Evolutionary conservation across 257 asterid species (phyloP).

Genomic region (Oldenlandia corymbosa): DNA sequence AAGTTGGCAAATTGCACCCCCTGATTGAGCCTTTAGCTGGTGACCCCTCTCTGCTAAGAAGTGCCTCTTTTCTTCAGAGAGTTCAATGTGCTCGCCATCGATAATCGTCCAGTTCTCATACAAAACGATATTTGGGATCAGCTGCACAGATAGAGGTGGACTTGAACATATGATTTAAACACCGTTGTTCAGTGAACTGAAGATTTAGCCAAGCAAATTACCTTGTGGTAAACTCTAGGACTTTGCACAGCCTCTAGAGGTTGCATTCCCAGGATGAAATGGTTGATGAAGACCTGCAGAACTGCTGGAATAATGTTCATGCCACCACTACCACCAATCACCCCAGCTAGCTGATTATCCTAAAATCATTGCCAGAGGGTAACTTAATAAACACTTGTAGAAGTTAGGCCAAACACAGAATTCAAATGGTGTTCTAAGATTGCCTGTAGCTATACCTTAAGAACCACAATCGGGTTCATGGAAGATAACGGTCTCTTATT

Average conservation of each 20-base stretch:
- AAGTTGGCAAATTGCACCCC: conserved; percentile 78
- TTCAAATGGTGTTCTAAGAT: not conserved
- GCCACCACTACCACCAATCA: conserved; percentile 90
- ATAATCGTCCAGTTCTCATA: conserved; percentile 83
- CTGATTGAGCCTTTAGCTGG: conserved; percentile 46
- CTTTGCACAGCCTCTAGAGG: conserved; percentile 68
- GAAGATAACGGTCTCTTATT: conserved; percentile 88
- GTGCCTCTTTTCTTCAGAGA: conserved; percentile 32
- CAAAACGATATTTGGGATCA: conserved; percentile 63
- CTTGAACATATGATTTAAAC: not conserved
- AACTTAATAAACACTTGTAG: not conserved
- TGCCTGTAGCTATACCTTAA: conserved; percentile 46
- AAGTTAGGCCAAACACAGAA: not conserved
- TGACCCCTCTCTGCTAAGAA: conserved; percentile 75
- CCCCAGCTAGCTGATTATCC: conserved; percentile 82
- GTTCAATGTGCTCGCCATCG: conserved; percentile 81
- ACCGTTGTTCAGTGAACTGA: not conserved
- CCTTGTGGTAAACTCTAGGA: conserved; percentile 85
- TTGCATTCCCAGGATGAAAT: conserved; percentile 69
- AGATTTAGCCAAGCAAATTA: not conserved
- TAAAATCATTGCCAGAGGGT: conserved; percentile 12
- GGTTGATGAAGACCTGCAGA: conserved; percentile 76
- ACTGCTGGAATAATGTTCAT: conserved; percentile 73
- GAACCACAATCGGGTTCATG: conserved; percentile 81
- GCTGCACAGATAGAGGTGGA: conserved; percentile 32